Conservation (phyloP, 2,329 filamentous ascomycete species). For the Curvularia sp. region DNA sequence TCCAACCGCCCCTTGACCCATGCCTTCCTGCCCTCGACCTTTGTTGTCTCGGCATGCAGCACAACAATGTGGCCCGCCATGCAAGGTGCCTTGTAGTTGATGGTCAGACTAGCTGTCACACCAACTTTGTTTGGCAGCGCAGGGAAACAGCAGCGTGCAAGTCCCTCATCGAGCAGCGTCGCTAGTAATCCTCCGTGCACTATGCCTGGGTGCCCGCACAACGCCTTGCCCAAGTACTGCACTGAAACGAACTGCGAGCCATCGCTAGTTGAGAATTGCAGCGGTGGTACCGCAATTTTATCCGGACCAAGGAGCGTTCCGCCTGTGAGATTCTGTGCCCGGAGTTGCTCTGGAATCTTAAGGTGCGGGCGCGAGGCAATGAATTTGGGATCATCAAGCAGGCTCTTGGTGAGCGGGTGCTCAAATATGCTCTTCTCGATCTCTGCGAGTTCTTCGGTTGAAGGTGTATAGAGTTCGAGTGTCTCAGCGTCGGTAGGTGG, state of each 20-base stretch:
- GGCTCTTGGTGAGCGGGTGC: slow-evolving; percentile 74
- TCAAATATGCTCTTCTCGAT: slow-evolving; percentile 77
- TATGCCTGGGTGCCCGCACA: slow-evolving; percentile 90
- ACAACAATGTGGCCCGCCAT: slow-evolving; percentile 79
- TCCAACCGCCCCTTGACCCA: slow-evolving; percentile 91
- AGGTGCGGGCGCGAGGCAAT: slow-evolving; percentile 84
- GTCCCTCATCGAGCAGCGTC: slow-evolving; percentile 89
- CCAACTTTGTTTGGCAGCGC: slow-evolving; percentile 85
- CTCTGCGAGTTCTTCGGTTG: slow-evolving; percentile 60
- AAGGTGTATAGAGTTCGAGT: slow-evolving; percentile 67
- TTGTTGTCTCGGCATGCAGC: slow-evolving; percentile 78
- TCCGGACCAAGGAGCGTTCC: slow-evolving; percentile 78
- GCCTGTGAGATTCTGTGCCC: slow-evolving; percentile 79
- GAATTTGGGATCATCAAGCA: slow-evolving; percentile 72
- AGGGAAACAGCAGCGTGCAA: slow-evolving; percentile 86
- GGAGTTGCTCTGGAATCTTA: slow-evolving; percentile 77
- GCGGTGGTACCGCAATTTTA: slow-evolving; percentile 80
- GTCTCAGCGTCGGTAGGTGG: slow-evolving; percentile 76
- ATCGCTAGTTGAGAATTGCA: slow-evolving; percentile 71
- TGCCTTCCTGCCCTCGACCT: slow-evolving; percentile 90
- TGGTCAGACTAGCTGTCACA: slow-evolving; percentile 83
- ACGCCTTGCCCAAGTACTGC: slow-evolving; percentile 75
- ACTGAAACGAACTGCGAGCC: slow-evolving; percentile 66
- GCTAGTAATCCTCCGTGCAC: slow-evolving; percentile 90
- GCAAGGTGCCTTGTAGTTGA: slow-evolving; percentile 83